These are phyloP conservation scores for Taphrina wiesneri DNA, from an alignment of 1,139 yeast species.

Conservation along the genomic window DNA sequence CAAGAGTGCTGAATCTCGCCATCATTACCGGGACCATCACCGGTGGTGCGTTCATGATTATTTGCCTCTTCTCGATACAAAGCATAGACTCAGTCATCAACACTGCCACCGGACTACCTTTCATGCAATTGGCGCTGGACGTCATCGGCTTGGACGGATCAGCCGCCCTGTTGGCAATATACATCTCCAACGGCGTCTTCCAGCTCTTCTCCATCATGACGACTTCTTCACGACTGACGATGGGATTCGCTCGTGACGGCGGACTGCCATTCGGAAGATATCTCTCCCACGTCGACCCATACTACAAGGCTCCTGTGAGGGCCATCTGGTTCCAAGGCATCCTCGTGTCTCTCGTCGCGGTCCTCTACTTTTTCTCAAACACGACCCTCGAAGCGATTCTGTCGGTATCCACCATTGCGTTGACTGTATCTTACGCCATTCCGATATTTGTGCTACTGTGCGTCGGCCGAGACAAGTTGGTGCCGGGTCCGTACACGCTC, in stretches of 20 bases:
- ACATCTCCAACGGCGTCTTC: constrained; percentile 70
- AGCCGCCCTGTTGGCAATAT: constrained; percentile 63
- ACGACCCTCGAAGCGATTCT: constrained; percentile 82
- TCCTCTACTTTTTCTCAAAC: constrained; percentile 51
- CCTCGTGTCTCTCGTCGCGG: constrained; percentile 1
- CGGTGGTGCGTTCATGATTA: constrained; percentile 59
- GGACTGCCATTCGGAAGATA: constrained; percentile 67
- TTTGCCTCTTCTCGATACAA: constrained; percentile 69
- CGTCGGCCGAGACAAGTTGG: constrained; percentile 62
- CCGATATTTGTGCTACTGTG: constrained; percentile 68
- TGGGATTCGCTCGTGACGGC: constrained; percentile 80
- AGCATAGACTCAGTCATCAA: constrained; percentile 41
- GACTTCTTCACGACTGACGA: constrained; percentile 79
- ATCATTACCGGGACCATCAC: constrained; percentile 55
- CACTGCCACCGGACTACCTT: constrained; percentile 11
- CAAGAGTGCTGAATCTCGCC: constrained; percentile 71
- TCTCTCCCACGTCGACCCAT: constrained; percentile 68
- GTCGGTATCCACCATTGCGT: constrained; percentile 77
- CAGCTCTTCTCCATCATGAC: constrained; percentile 76
- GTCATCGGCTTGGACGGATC: constrained; percentile 59
- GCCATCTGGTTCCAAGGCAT: constrained; percentile 68
- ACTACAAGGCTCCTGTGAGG: constrained; percentile 65
- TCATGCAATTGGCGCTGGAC: constrained; percentile 64
- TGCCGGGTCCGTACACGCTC: constrained; percentile 67
- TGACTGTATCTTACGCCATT: constrained; percentile 74